Conservation (phyloP, 2,329 filamentous ascomycete species). For the Colletotrichum eremochloae region DNA sequence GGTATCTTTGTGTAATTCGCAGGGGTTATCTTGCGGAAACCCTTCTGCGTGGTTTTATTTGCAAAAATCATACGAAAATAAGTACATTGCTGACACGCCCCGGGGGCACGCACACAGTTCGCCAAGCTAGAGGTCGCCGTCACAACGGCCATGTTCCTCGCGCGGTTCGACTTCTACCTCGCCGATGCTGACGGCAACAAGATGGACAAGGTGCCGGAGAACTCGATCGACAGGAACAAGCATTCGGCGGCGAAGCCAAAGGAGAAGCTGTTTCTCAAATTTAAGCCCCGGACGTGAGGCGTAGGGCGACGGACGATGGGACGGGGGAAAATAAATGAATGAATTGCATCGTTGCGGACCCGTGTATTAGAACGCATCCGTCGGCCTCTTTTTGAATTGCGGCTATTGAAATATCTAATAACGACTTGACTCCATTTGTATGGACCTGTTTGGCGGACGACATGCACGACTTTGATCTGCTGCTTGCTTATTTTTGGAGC, state of each 20-base stretch:
- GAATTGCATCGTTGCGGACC: not conserved
- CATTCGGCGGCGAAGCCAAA: slow-evolving; percentile 56
- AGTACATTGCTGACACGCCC: slow-evolving; percentile 18
- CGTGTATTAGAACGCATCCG: not conserved
- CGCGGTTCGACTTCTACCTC: slow-evolving; percentile 62
- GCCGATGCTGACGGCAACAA: slow-evolving; percentile 55
- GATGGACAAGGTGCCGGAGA: slow-evolving; percentile 46
- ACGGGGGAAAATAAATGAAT: too few species aligned
- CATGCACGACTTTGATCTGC: not conserved
- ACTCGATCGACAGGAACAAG: slow-evolving; percentile 51
- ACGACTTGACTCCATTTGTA: not conserved
- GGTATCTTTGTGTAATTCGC: too few species aligned
- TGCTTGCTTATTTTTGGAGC: too few species aligned
- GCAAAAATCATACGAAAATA: not conserved
- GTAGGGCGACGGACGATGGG: not conserved
- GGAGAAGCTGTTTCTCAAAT: slow-evolving; percentile 52
- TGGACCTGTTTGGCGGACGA: not conserved
- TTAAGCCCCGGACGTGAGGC: slow-evolving; percentile 44
- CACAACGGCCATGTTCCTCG: slow-evolving; percentile 62
- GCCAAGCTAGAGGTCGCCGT: slow-evolving; percentile 67
- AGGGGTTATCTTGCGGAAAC: not conserved
- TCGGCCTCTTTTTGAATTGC: too few species aligned
- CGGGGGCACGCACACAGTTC: slow-evolving; percentile 50
- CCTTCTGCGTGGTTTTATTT: too few species aligned
- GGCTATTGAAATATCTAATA: not conserved